Base-by-base conservation (phyloP, 2,329 filamentous ascomycete genomes). In the Sporothrix pallida region DNA sequence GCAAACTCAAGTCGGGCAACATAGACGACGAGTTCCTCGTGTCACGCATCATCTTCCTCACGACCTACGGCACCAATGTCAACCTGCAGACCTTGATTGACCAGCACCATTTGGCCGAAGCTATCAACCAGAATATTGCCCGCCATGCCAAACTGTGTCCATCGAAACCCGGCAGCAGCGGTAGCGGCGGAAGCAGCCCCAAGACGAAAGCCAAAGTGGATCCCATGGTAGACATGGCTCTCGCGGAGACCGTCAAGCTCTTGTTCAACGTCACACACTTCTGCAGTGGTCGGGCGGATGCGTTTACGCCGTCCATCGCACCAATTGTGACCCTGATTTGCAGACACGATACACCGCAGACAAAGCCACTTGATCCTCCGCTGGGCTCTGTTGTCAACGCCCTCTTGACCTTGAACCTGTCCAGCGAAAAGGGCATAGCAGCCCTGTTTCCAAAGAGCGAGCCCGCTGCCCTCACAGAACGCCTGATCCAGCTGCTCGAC, bases 241-340 rank as follows among this genome's bases (percentile, higher is more conserved):
- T 98, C 52, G 87, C 86, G 9, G 95, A 98, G 81, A 95, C 92
- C 0, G 84, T 96, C 69, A 98, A 97, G 79, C 86, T 98, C 56
- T 83, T 97, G 70, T 98, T 97, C 86, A 98, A 98, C 81, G 86
- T 97, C 71, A 92, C 92, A 1, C 91, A 95, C 78, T 90, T 91
- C 78, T 92, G 91, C 77, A 89, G 90, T 3, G 86, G 90, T 58
- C 86, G 91, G 37, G 82, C 84, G 4, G 80, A 84, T 0, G 82
- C 85, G 0, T 97, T 98, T 79, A 89, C 89, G 1, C 83, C 87
- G 26, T 89, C 91, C 2, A 87, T 97, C 58, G 87, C 90, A 12
- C 86, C 90, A 74, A 88, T 98, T 42, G 84, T 95, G 73, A 87
- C 88, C 62, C 87, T 98, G 20, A 84, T 98, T 44, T 87, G 87